Percentiles rank a stretch among this genome's conserved stretches.
These are phyloP conservation scores for Colletotrichum destructivum DNA, from an alignment of 2,329 filamentous ascomycete genomes.

Conservation along the genomic window DNA sequence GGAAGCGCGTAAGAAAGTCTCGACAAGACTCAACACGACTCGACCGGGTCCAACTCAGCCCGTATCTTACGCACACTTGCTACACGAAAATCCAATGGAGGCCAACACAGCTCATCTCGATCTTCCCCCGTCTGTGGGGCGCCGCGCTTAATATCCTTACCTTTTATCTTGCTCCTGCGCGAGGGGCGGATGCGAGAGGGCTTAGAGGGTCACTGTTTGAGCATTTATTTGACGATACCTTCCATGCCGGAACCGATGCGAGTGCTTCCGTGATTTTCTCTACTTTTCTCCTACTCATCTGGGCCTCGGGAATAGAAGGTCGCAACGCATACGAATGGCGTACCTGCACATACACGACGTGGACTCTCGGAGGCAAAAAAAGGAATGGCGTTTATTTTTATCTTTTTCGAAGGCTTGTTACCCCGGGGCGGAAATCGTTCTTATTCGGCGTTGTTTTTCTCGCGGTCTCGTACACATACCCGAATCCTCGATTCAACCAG, in stretches of 20 bases:
- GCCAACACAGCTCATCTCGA: not conserved
- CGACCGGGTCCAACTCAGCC: not conserved
- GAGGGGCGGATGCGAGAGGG: constrained; percentile 13
- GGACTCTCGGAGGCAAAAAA: constrained; percentile 26
- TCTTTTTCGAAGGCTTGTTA: not conserved
- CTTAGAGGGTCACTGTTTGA: not conserved
- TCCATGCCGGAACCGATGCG: too few species aligned
- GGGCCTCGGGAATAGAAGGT: constrained; percentile 29
- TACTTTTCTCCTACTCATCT: constrained; percentile 7
- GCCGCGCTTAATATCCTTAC: constrained; percentile 1
- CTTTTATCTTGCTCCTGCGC: constrained; percentile 1
- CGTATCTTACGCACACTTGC: not conserved
- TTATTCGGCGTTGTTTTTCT: constrained; percentile 33
- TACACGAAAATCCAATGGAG: not conserved
- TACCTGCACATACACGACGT: constrained; percentile 40
- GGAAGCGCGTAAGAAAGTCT: constrained; percentile 44
- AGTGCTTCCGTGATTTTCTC: constrained; percentile 5
- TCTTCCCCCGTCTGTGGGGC: too few species aligned
- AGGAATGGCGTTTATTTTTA: constrained; percentile 24
- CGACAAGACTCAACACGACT: not conserved
- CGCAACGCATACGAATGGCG: constrained; percentile 43
- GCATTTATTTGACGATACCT: not conserved
- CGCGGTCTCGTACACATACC: constrained; percentile 37
- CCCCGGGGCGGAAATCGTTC: constrained; percentile 9
- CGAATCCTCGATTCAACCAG: constrained; percentile 37